A percentile compares a stretch with the other conserved stretches of the same genome.
phyloP scores from a whole-genome alignment of 2,329 filamentous ascomycete species.

The Fusarium veterinarium region DNA sequence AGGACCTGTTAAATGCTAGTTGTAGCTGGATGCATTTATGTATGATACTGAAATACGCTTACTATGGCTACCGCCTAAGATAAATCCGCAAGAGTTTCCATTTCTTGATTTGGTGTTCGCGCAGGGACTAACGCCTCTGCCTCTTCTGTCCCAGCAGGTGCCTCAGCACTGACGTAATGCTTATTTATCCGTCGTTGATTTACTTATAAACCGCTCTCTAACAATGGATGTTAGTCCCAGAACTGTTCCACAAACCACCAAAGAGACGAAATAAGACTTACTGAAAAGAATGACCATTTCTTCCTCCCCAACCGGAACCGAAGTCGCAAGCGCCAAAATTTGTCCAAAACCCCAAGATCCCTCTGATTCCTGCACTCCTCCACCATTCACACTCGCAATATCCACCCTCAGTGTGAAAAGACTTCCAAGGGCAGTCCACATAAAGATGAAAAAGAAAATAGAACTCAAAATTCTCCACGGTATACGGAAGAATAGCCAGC shows the following conservation, averaged over 20 bases:
- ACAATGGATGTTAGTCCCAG: rapidly evolving
- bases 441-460: rapidly evolving
- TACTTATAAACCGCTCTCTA: not conserved
- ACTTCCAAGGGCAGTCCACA: not conserved
- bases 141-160: not conserved
- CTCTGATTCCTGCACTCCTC: not conserved
- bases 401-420: rapidly evolving
- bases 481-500: not conserved
- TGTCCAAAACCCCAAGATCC: not conserved
- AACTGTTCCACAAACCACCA: rapidly evolving
- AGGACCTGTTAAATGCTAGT: too few species aligned
- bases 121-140: not conserved
- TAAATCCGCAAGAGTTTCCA: too few species aligned
- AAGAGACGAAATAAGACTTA: rapidly evolving
- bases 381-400: not conserved
- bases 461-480: not conserved
- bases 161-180: rapidly evolving
- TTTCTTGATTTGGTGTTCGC: rapidly evolving
- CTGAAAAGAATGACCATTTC: not conserved
- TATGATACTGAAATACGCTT: too few species aligned
- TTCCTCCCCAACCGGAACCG: rapidly evolving
- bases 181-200: not conserved
- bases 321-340: not conserved
- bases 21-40: too few species aligned
- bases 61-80: too few species aligned